Base-by-base conservation (phyloP, 495 filamentous ascomycete genomes). In the Darksidea phi region DNA sequence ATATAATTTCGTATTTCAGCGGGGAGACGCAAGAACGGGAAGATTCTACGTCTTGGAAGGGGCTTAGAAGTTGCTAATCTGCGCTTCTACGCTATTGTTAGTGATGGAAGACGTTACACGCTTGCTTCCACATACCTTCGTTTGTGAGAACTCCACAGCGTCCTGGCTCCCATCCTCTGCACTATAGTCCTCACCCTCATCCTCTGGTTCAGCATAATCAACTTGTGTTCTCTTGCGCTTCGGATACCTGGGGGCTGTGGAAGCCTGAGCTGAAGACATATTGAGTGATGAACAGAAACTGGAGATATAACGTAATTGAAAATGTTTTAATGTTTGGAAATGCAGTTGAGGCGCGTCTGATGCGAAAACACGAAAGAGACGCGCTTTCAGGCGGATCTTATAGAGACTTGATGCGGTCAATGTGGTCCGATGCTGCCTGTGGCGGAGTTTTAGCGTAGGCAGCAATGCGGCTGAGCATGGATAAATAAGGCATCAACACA, bases 221-320 rank as follows among this genome's bases (percentile, higher is more conserved):
- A 70, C 53, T 23, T 62, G 59, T 43, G 59, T 53, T 34, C 68
- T 48, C 63, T 72, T 72, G 46, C 70, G 70, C 54, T 72, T 72
- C 2, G 67, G 49, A n/a, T 54, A 55, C 26, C 57, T 26, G 18
- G 21, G 1, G 5, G 6, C 4, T 36, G 48, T 34, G 20, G 21
- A 17, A 21, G 12, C 24, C 53, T 57, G 53, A 47, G 32, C 13
- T 37, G 57, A 26, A 49, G 50, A 48, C 55, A 60, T 57, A 10
- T 18, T 48, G 51, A 24, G 18, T 26, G 17, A 8, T 32, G 37
- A 5, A 26, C 1, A 3, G 11, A n/a, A n/a, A 42, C 34, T 56
- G 25, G 18, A 17, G 15, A 12, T 23, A 26, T 12, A n/a, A 37
- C 10, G 4, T 10, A 53, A 37, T 53, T 37, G 28, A 21, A 37